Base-by-base conservation (phyloP, 768 basidiomycete genomes). In the Mycena albidolilacea region DNA sequence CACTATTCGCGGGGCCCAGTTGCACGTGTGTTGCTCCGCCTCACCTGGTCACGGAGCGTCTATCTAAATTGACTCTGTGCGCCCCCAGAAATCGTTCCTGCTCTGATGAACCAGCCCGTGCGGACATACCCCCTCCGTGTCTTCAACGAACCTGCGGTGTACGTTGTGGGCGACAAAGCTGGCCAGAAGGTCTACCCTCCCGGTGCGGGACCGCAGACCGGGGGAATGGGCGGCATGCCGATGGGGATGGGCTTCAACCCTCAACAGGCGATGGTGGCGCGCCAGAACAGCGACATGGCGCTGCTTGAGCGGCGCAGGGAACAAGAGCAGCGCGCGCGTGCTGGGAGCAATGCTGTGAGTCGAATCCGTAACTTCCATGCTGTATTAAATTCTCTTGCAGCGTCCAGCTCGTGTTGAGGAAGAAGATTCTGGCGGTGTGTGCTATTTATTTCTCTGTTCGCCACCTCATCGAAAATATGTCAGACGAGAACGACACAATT, bases 201-300 rank as follows among this genome's bases (percentile, higher is more conserved):
- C 11, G 84, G 84, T 7, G 67, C 76, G 7, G 77, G 74, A 4
- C 67, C 62, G 19, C 62, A 43, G 14, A 23, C 23, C 39, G 66
- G 54, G 1, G 71, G 67, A 10, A 79, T 84, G 17, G 79, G 75
- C 17, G 75, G 78, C 21, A 81, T 79, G 15, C 76, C 81, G 0
- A 80, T 82, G 67, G 72, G 71, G 17, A 77, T 80, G 5, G 79
- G 77, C 44, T 83, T 87, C 58, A 82, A 77, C 64, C 84, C 87
- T 67, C 88, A 88, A 17, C 91, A 92, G 74, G 92, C 90, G 0
- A 88, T 93, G 88, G 81, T 95, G 0, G 90, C 90, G 9, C 93
- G 93, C 78, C 93, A 94, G 77, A 94, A 91, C 72, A 89, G 72
- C 70, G 89, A 85, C 43, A 92, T 95, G 91, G 93, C 93, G 73